These are phyloP conservation scores for Metschnikowia corniflorae DNA, from an alignment of 805 yeast genomes.

Conservation along the genomic window DNA sequence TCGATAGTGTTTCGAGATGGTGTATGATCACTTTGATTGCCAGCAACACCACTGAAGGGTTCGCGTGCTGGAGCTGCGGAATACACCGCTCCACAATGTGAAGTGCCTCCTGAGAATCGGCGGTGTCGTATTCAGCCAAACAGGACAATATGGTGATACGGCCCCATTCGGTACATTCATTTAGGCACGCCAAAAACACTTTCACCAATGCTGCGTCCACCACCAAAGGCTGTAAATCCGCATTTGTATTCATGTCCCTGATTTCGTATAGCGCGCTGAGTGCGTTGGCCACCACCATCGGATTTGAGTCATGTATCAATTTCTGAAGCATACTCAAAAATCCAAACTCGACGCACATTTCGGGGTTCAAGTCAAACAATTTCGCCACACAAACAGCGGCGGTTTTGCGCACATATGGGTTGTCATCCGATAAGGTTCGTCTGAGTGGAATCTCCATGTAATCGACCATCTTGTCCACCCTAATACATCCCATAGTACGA, in stretches of 20 bases:
- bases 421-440: conserved; percentile 83
- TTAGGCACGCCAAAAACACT: conserved; percentile 75
- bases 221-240: conserved; percentile 33
- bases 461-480: conserved; percentile 93
- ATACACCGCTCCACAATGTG: conserved; percentile 85
- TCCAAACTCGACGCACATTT: conserved; percentile 81
- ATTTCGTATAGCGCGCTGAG: conserved; percentile 84
- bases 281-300: conserved; percentile 96
- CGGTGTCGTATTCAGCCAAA: conserved; percentile 64
- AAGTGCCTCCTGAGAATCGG: conserved; percentile 61
- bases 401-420: conserved; percentile 95
- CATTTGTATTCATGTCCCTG: conserved; percentile 58
- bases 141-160: conserved; percentile 85
- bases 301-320: conserved; percentile 81
- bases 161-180: conserved; percentile 99
- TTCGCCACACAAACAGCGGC: conserved; percentile 98
- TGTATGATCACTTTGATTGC: conserved; percentile 77
- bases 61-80: conserved; percentile 95
- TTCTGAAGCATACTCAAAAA: conserved; percentile 65
- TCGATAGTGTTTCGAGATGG: conserved; percentile 50
- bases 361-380: conserved; percentile 78
- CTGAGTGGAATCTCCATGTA: conserved; percentile 88
- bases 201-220: conserved; percentile 44
- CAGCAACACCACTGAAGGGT: conserved; percentile 89
- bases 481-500: conserved; percentile 96